phyloP scores from a whole-genome alignment of 2,329 filamentous ascomycete genomes.

The Stylonectria norvegica region DNA sequence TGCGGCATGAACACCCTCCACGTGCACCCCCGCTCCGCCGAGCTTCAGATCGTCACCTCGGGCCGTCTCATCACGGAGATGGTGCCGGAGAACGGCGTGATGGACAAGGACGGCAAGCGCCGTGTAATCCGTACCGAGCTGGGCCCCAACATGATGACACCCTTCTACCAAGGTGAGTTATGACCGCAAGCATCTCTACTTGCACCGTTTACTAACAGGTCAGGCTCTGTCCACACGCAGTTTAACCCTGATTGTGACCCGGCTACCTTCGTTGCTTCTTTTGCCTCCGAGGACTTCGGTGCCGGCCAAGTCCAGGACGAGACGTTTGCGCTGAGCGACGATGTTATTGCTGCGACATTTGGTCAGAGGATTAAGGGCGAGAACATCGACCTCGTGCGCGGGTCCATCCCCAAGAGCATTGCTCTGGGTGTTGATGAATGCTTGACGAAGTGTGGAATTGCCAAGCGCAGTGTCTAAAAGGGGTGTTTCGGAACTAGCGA shows the following conservation, averaged over 20 bases:
- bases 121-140: constrained; percentile 44
- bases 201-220: too few species aligned
- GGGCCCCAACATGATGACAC: constrained; percentile 45
- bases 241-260: constrained; percentile 53
- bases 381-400: constrained; percentile 44
- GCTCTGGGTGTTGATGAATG: constrained; percentile 53
- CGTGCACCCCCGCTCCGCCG: constrained; percentile 51
- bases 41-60: constrained; percentile 50
- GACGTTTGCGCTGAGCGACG: constrained; percentile 44
- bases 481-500: too few species aligned
- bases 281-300: constrained; percentile 50
- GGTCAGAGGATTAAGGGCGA: constrained; percentile 44
- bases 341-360: constrained; percentile 45
- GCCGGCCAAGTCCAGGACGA: constrained; percentile 49
- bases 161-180: constrained; percentile 55
- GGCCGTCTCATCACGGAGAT: constrained; percentile 51
- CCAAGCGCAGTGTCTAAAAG: constrained; percentile 38
- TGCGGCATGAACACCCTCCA: constrained; percentile 58
- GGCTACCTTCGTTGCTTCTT: constrained; percentile 49
- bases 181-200: too few species aligned
- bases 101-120: constrained; percentile 32
- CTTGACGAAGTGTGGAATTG: constrained; percentile 32
- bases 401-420: constrained; percentile 42
- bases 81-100: constrained; percentile 50
- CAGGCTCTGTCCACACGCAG: constrained; percentile 52